Evolutionary conservation across 176 grass and related monocot species (phyloP).

Genomic region (Tillandsia fasciculata): DNA sequence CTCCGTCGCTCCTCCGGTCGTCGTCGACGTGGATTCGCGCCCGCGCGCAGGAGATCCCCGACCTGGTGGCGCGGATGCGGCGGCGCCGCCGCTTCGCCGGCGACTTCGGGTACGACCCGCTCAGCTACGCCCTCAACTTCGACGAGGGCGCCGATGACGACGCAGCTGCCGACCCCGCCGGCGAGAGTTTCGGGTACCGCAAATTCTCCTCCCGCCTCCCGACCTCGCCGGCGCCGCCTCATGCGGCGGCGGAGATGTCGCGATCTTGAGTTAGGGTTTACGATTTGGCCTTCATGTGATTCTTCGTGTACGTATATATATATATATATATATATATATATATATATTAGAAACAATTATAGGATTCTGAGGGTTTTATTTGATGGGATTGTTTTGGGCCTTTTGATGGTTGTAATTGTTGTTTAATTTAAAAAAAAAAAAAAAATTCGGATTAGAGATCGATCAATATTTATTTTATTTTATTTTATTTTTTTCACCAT

Average conservation of each 20-base stretch:
- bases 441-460: too few relatives aligned
- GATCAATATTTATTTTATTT: too few relatives aligned
- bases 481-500: too few relatives aligned
- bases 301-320: background rate
- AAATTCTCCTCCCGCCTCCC: slow-evolving; percentile 9
- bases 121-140: slow-evolving; percentile 12
- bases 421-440: too few relatives aligned
- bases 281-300: background rate
- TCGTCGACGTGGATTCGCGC: slow-evolving; percentile 20
- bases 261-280: background rate
- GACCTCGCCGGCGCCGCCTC: background rate
- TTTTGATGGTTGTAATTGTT: too few relatives aligned
- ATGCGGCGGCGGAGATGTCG: background rate
- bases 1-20: slow-evolving; percentile 14
- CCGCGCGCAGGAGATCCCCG: slow-evolving; percentile 12
- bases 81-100: background rate
- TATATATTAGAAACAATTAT: too few relatives aligned
- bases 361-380: too few relatives aligned
- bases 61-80: background rate
- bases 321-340: too few relatives aligned
- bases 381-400: too few relatives aligned
- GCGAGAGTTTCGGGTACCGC: background rate
- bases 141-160: slow-evolving; percentile 8
- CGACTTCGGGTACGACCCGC: slow-evolving; percentile 4
- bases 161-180: background rate